Evolutionary conservation across 768 basidiomycete species (phyloP), one percentile per base, ranked within the genome.

Genomic region (Amanita inopinata): DNA sequence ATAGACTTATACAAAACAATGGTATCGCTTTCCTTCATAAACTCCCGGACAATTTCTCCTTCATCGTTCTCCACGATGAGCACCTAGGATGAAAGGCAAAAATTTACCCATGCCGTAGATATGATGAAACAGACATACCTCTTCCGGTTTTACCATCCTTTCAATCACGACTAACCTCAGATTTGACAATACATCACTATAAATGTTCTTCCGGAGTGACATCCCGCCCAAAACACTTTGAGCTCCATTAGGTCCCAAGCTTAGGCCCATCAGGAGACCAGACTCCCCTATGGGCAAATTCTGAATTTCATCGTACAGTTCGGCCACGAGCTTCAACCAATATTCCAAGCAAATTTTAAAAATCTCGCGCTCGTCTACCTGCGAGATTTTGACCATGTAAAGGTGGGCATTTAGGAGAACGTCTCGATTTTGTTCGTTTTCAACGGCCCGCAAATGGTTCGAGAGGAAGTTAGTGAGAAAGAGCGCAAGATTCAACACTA

Each of bases 301-400:
- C 60, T 96, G 92, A 38, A 96, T 85, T 67, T 99, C 96, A 49
- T 97, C 94, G 57, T 99, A 98, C 14, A 99, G 73, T 57, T 96
- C 94, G 1, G 90, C 79, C 10, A 99, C 94, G 19, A 99, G 80
- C 61, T 93, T 92, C 42, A 80, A 61, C 90, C 96, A 99, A 65
- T 98, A 99, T 57, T 98, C 96, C 55, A 98, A 65, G 52, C 94
- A 96, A 55, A 99, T 96, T 66, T 99, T 99, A 80, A 98, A 98
- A 50, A 99, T 86, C 61, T 99, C 96, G 39, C 94, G 82, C 57
- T 99, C 96, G 54, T 99, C 94, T 25, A 99, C 96, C 52, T 92
- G 91, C 0, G 90, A 93, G 27, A 99, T 81, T 63, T 97, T 98
- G 58, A 98, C 89, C 78, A 99, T 90, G 64, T 98, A 99, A 20